These are phyloP conservation scores for Butyriboletus appendiculatus DNA, from an alignment of 1,284 basidiomycete genomes.

Conservation along the genomic window DNA sequence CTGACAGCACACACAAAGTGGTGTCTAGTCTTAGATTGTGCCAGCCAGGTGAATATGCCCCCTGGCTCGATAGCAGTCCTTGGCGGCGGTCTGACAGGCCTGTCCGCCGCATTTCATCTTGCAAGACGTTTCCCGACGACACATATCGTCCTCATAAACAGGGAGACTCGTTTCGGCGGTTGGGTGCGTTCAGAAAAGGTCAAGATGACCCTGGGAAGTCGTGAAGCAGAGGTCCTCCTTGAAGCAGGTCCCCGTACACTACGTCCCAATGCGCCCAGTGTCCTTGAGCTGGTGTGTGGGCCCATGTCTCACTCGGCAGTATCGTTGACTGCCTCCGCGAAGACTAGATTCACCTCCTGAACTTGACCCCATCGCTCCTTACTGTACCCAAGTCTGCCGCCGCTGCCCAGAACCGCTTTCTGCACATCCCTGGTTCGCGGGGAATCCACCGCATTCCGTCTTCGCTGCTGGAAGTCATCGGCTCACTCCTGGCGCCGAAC, in stretches of 20 bases:
- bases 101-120: conserved; percentile 81
- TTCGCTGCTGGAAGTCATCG: conserved; percentile 50
- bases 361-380: conserved; percentile 58
- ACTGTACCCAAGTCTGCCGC: conserved; percentile 64
- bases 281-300: conserved; percentile 78
- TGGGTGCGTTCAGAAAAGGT: conserved; percentile 77
- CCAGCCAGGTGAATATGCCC: conserved; percentile 14
- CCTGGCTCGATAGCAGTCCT: conserved; percentile 62
- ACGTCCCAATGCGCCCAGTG: conserved; percentile 67
- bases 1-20: neutral
- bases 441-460: conserved; percentile 46
- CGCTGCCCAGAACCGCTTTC: conserved; percentile 74
- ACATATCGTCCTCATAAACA: conserved; percentile 72
- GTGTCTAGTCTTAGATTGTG: too few species aligned
- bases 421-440: conserved; percentile 58
- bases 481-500: conserved; percentile 39
- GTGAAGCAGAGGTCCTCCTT: conserved; percentile 52
- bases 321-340: conserved; percentile 22
- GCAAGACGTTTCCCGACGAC: conserved; percentile 61
- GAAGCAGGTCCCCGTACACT: conserved; percentile 87
- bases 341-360: conserved; percentile 73
- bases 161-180: conserved; percentile 68
- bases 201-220: conserved; percentile 28
- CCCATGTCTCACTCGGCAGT: neutral
- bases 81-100: conserved; percentile 82